These are phyloP conservation scores for Scheffersomyces quercinus DNA, from an alignment of 1,139 yeast genomes.

Conservation along the genomic window DNA sequence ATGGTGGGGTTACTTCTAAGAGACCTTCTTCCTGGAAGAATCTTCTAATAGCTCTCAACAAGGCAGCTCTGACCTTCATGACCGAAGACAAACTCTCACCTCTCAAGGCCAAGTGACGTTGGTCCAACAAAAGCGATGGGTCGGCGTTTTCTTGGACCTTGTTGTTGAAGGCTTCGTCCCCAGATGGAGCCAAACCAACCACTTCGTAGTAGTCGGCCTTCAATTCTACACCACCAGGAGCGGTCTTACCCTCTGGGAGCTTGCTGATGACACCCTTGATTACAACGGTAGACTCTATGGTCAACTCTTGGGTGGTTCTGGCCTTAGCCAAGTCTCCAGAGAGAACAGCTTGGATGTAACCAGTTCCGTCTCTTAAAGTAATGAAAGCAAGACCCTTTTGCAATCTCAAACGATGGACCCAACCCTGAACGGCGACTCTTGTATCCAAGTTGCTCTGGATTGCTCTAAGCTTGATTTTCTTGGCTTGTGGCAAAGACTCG, in stretches of 20 bases:
- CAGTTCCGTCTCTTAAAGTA: conserved; percentile 94
- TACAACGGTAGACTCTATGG: conserved; percentile 82
- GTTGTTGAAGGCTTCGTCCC: conserved; percentile 94
- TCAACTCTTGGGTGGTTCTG: conserved; percentile 77
- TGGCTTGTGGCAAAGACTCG: conserved; percentile 66
- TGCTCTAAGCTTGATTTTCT: conserved; percentile 61
- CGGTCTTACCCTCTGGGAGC: conserved; percentile 94
- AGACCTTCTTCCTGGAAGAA: conserved; percentile 75
- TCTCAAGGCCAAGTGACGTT: conserved; percentile 91
- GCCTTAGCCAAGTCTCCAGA: conserved; percentile 93
- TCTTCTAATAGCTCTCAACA: conserved; percentile 72
- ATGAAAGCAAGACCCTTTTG: conserved; percentile 92
- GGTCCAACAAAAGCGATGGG: conserved; percentile 88
- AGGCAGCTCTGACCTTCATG: conserved; percentile 89
- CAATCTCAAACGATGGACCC: conserved; percentile 92
- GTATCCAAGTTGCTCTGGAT: conserved; percentile 53
- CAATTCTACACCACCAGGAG: conserved; percentile 97
- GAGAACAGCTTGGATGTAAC: conserved; percentile 83
- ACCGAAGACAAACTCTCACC: conserved; percentile 95
- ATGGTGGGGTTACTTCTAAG: conserved; percentile 96
- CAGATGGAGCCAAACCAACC: conserved; percentile 92
- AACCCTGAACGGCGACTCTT: conserved; percentile 82
- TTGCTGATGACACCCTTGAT: conserved; percentile 79
- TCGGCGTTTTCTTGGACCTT: conserved; percentile 92
- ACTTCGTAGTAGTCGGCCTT: conserved; percentile 86